Evolutionary conservation across 2,329 filamentous ascomycete species (phyloP).

Genomic region (Microsporum canis): DNA sequence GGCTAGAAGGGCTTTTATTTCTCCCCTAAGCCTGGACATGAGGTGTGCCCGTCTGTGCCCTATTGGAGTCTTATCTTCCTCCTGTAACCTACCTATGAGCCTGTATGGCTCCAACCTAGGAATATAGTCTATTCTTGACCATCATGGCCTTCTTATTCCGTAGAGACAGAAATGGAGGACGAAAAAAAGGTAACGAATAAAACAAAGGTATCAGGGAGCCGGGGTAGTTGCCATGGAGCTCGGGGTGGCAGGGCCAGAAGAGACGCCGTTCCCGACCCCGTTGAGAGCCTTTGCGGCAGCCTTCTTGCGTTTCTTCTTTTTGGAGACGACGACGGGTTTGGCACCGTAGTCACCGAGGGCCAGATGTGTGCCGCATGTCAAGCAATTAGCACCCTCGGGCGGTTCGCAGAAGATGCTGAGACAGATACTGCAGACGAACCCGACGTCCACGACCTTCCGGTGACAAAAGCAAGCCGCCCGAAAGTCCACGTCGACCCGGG

Average conservation of each 20-base stretch:
- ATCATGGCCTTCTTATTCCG: not conserved
- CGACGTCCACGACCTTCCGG: conserved; percentile 75
- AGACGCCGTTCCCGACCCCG: conserved; percentile 31
- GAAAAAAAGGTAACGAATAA: not conserved
- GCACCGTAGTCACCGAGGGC: conserved; percentile 63
- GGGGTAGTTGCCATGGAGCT: conserved; percentile 42
- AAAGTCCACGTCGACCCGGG: conserved; percentile 82
- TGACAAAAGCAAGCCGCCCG: conserved; percentile 98
- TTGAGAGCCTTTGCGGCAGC: conserved; percentile 26
- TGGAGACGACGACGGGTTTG: conserved; percentile 62
- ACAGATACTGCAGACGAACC: conserved; percentile 93
- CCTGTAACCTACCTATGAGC: not conserved
- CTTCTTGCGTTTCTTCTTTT: conserved; percentile 63
- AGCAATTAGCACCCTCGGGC: conserved; percentile 54
- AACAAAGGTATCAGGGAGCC: conserved; percentile 12
- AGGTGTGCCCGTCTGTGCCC: not conserved
- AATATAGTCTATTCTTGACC: not conserved
- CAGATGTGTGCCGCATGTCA: conserved; percentile 72
- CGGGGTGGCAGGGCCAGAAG: conserved; percentile 46
- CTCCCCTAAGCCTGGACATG: not conserved
- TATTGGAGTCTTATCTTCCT: not conserved
- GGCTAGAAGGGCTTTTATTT: not conserved
- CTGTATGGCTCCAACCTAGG: not conserved
- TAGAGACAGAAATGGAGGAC: not conserved
- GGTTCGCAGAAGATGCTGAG: conserved; percentile 80